A percentile compares a stretch with the other conserved stretches of the same genome.
phyloP scores from a whole-genome alignment of 306 rosid species.

The Spatholobus suberectus region DNA sequence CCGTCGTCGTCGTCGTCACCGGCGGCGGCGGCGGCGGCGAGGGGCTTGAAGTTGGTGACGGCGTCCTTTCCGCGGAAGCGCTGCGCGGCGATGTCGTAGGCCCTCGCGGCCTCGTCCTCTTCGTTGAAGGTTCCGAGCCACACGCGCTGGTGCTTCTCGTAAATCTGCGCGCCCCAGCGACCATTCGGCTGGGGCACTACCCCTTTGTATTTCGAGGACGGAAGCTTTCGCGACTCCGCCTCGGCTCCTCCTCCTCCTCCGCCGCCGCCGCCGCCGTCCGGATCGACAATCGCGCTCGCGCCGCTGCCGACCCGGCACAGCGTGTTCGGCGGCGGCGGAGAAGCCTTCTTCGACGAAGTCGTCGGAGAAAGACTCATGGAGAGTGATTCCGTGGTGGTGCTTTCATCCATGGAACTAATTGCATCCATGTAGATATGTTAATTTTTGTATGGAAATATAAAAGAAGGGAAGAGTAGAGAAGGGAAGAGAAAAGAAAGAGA shows the following conservation, averaged over 20 bases:
- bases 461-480: too few species aligned
- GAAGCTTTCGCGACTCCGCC: slow-evolving; percentile 86
- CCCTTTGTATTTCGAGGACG: slow-evolving; percentile 87
- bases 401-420: slow-evolving; percentile 67
- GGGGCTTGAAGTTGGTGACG: slow-evolving; percentile 77
- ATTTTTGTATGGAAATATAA: neutral
- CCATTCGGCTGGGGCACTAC: slow-evolving; percentile 99
- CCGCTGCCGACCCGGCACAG: slow-evolving; percentile 85
- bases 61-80: slow-evolving; percentile 96
- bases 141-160: slow-evolving; percentile 98
- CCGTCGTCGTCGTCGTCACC: slow-evolving; percentile 43
- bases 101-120: slow-evolving; percentile 88
- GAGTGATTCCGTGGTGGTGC: slow-evolving; percentile 67
- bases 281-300: slow-evolving; percentile 62
- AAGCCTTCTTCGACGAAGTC: neutral
- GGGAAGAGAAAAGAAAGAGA: neutral
- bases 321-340: slow-evolving; percentile 49
- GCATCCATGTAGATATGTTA: slow-evolving; percentile 59
- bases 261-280: slow-evolving; percentile 42
- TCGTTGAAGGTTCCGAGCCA: slow-evolving; percentile 97
- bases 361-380: slow-evolving; percentile 56
- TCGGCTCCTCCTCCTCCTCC: slow-evolving; percentile 16
- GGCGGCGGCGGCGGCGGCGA: neutral
- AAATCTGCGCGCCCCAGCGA: slow-evolving; percentile 99
- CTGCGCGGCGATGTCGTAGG: slow-evolving; percentile 90